Evolutionary conservation across 225 moss, liverwort and hornwort genomes (phyloP).

Genomic region (Neckera pumila): DNA sequence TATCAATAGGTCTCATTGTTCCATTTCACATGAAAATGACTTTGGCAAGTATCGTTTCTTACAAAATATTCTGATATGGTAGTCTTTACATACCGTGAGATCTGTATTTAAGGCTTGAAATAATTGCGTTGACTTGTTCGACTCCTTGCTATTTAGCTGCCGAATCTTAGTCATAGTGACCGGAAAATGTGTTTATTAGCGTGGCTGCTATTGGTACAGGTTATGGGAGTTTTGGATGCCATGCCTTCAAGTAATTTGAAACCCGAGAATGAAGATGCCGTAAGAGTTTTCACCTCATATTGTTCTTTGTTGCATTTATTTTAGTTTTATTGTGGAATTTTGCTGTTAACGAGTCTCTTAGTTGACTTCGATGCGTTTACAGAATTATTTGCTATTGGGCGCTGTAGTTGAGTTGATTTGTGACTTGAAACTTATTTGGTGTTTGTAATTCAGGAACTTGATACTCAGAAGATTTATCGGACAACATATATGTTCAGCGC

Average conservation of each 20-base stretch:
- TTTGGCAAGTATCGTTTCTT: background rate
- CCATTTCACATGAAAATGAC: background rate
- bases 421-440: background rate
- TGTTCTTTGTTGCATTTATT: background rate
- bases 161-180: background rate
- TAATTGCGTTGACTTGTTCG: background rate
- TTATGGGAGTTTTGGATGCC: conserved; percentile 96
- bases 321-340: background rate
- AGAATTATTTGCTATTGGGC: background rate
- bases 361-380: background rate
- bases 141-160: background rate
- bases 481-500: conserved; percentile 99
- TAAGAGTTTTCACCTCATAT: conserved; percentile 17
- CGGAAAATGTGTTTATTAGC: background rate
- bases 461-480: conserved; percentile 89
- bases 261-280: conserved; percentile 99
- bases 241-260: conserved; percentile 99
- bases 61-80: background rate
- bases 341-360: background rate
- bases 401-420: background rate
- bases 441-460: conserved; percentile 63
- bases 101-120: background rate
- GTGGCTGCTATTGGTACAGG: conserved; percentile 29
- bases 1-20: background rate
- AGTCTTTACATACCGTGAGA: background rate